These are phyloP conservation scores for Pseudevernia furfuracea DNA, from an alignment of 495 filamentous ascomycete genomes.

Conservation along the genomic window DNA sequence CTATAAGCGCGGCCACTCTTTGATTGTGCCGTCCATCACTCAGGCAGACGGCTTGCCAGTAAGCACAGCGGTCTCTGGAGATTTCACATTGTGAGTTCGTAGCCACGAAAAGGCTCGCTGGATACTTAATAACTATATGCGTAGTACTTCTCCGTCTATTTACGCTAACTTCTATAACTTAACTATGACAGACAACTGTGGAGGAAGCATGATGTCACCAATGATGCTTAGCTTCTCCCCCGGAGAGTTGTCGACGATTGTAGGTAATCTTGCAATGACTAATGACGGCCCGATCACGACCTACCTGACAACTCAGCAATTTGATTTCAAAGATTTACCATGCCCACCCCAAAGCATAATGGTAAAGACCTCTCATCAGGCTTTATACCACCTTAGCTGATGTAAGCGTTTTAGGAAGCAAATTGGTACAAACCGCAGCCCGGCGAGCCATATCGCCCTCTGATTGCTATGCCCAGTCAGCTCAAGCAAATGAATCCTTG, in stretches of 20 bases:
- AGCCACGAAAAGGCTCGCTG: neutral
- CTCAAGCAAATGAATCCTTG: neutral
- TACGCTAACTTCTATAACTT: neutral
- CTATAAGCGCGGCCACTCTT: neutral
- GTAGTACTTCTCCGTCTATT: neutral
- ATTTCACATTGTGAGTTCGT: neutral
- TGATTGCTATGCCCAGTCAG: neutral
- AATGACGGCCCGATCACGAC: no score
- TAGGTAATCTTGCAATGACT: neutral
- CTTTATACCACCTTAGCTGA: neutral
- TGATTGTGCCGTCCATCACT: neutral
- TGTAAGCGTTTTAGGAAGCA: neutral
- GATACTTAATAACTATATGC: neutral
- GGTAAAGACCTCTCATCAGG: neutral
- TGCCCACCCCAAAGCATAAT: neutral
- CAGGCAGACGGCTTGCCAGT: neutral
- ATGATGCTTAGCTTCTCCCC: neutral
- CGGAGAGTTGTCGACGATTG: neutral
- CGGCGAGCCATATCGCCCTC: neutral
- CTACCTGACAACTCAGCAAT: neutral
- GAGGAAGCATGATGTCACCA: neutral
- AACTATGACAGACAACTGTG: neutral
- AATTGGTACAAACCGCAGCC: conserved; percentile 1
- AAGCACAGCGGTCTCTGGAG: neutral
- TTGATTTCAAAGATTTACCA: neutral